Conservation (phyloP, 2,329 filamentous ascomycete species). For the Peltaster fructicola region DNA sequence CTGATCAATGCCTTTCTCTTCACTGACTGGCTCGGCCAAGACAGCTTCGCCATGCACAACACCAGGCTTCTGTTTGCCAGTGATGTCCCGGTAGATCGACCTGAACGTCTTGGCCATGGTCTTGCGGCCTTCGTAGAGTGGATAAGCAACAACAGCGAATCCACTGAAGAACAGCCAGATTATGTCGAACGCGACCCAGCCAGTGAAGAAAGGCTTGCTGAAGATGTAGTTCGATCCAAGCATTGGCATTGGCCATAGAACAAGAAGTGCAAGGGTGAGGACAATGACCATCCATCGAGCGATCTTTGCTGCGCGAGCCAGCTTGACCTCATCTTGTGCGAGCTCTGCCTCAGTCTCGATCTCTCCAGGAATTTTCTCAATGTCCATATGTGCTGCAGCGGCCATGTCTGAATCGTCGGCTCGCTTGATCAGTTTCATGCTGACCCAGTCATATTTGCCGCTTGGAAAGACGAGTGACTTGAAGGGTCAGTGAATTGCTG, state of each 20-base stretch:
- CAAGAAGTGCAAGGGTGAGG: constrained; percentile 38
- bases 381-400: constrained; percentile 42
- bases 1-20: constrained; percentile 11
- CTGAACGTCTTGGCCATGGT: constrained; percentile 46
- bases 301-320: constrained; percentile 26
- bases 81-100: constrained; percentile 44
- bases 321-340: constrained; percentile 23
- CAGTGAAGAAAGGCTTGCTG: constrained; percentile 28
- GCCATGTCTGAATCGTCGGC: constrained; percentile 63
- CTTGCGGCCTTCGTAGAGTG: constrained; percentile 58
- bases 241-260: constrained; percentile 33
- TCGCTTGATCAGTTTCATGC: constrained; percentile 62
- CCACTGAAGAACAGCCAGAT: constrained; percentile 41
- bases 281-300: constrained; percentile 38
- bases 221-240: constrained; percentile 32
- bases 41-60: constrained; percentile 16
- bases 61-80: constrained; percentile 17
- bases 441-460: constrained; percentile 72
- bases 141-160: constrained; percentile 61
- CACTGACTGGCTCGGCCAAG: constrained; percentile 12
- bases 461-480: constrained; percentile 50
- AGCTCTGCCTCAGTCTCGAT: constrained; percentile 26
- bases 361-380: constrained; percentile 42
- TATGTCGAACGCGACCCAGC: constrained; percentile 29
- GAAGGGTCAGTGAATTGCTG: too few species aligned